Percentiles rank a stretch among this genome's conserved stretches.
These are phyloP conservation scores for Ilyonectria sp. DNA, from an alignment of 2,329 filamentous ascomycete species.

Conservation along the genomic window DNA sequence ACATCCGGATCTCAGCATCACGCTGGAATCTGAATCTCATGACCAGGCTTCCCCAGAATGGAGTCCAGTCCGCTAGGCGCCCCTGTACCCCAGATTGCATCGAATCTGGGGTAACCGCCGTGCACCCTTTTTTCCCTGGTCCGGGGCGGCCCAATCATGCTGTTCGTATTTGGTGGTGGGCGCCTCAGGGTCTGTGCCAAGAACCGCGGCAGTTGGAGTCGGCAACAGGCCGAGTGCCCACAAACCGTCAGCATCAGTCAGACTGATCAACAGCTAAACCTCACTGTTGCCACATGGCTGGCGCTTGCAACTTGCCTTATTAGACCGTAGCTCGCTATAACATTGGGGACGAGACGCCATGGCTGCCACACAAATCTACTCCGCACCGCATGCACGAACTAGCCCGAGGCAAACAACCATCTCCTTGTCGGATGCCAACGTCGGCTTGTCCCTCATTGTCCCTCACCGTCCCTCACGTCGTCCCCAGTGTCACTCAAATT, in stretches of 20 bases:
- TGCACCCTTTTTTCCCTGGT: conserved; percentile 11
- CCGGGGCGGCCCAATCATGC: conserved; percentile 28
- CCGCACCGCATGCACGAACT: neutral
- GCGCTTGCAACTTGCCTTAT: neutral
- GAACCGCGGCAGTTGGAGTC: conserved; percentile 45
- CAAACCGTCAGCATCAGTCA: conserved; percentile 1
- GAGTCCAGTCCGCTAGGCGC: conserved; percentile 9
- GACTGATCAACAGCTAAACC: neutral
- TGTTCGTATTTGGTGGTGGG: conserved; percentile 9
- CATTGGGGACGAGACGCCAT: neutral
- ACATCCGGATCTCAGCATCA: conserved; percentile 24
- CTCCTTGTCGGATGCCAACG: conserved; percentile 27
- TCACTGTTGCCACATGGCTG: neutral
- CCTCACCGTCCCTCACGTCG: neutral
- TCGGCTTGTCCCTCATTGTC: conserved; percentile 4
- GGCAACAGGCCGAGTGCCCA: conserved; percentile 35
- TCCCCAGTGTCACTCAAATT: neutral
- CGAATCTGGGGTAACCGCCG: conserved; percentile 24
- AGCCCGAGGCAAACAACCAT: conserved; percentile 7
- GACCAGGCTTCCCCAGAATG: conserved; percentile 28
- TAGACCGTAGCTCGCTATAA: neutral
- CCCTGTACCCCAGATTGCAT: conserved; percentile 31
- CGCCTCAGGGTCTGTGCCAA: conserved; percentile 41
- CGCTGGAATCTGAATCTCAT: conserved; percentile 17
- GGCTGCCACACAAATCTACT: neutral